These are phyloP conservation scores for Paracorniculantispora psalliotae DNA, from an alignment of 2,329 filamentous ascomycete genomes.

Conservation along the genomic window DNA sequence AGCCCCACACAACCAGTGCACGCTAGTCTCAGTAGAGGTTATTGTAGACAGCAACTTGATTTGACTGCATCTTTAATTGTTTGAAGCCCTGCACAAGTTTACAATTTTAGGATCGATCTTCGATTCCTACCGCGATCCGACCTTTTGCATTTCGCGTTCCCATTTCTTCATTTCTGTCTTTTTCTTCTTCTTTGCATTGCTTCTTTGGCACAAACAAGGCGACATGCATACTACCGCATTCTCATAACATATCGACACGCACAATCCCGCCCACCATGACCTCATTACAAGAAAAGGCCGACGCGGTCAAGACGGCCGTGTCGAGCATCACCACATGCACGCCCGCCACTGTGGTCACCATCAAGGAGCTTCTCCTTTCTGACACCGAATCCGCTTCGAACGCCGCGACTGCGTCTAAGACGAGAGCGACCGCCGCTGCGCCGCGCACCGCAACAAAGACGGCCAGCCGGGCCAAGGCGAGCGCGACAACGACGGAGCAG, in stretches of 20 bases:
- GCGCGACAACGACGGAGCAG: conserved; percentile 18
- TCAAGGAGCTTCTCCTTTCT: conserved; percentile 42
- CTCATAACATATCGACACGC: conserved; percentile 15
- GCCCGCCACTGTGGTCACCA: conserved; percentile 39
- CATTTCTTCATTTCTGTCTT: neutral
- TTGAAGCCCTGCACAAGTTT: neutral
- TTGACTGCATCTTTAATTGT: conserved; percentile 6
- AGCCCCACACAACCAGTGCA: conserved; percentile 20
- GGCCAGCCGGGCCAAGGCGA: conserved; percentile 19
- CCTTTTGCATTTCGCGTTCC: neutral
- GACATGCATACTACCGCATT: conserved; percentile 28
- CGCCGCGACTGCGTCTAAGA: conserved; percentile 18
- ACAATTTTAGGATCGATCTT: neutral
- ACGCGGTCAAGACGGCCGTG: conserved; percentile 51
- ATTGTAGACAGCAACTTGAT: neutral
- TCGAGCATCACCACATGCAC: conserved; percentile 51
- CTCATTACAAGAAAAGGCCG: conserved; percentile 38
- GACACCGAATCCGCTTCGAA: conserved; percentile 24
- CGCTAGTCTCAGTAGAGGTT: neutral
- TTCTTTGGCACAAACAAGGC: conserved; percentile 18
- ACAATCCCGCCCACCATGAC: conserved; percentile 33
- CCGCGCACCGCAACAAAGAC: conserved; percentile 26
- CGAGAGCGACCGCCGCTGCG: conserved; percentile 22
- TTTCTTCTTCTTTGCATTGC: neutral
- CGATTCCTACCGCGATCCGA: neutral